Percentiles rank a stretch among this genome's conserved stretches.
Conservation (phyloP, 2,329 filamentous ascomycete genomes). For the Penicillium sp. region DNA sequence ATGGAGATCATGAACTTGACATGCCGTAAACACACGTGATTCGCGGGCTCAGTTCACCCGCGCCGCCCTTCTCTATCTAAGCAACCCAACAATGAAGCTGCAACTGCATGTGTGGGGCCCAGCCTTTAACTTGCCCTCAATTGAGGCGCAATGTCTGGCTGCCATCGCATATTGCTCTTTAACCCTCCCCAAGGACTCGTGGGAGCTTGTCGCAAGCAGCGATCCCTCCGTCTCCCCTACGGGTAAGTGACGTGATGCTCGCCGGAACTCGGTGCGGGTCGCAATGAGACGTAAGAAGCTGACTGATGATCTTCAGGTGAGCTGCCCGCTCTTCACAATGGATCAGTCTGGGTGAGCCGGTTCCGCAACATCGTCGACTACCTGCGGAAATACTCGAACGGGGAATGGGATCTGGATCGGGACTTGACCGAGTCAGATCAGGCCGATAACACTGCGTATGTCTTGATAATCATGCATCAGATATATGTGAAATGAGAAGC, state of each 20-base stretch:
- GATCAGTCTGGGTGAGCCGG: conserved; percentile 52
- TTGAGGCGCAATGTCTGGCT: conserved; percentile 88
- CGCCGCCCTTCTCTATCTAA: conserved; percentile 7
- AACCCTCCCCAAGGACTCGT: conserved; percentile 59
- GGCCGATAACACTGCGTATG: conserved; percentile 54
- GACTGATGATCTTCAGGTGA: conserved; percentile 45
- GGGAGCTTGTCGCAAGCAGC: conserved; percentile 72
- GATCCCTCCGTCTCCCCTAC: conserved; percentile 70
- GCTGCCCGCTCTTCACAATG: conserved; percentile 59
- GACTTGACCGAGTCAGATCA: conserved; percentile 42
- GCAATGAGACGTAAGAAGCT: conserved; percentile 6
- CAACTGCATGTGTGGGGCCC: conserved; percentile 89
- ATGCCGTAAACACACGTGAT: conserved; percentile 21
- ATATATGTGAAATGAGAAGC: not conserved
- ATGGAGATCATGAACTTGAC: conserved; percentile 1
- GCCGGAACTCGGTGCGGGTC: not conserved
- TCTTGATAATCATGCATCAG: conserved; percentile 3
- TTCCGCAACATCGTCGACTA: conserved; percentile 57
- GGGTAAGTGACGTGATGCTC: conserved; percentile 53
- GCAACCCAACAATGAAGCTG: conserved; percentile 52
- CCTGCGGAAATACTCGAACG: conserved; percentile 47
- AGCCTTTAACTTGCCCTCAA: conserved; percentile 83
- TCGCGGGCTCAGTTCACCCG: conserved; percentile 15
- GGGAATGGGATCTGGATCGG: conserved; percentile 51
- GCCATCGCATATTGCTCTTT: conserved; percentile 73